A percentile compares a stretch with the other conserved stretches of the same genome.
Conservation (phyloP, 441 rosid species). For the Jatropha podagrica region DNA sequence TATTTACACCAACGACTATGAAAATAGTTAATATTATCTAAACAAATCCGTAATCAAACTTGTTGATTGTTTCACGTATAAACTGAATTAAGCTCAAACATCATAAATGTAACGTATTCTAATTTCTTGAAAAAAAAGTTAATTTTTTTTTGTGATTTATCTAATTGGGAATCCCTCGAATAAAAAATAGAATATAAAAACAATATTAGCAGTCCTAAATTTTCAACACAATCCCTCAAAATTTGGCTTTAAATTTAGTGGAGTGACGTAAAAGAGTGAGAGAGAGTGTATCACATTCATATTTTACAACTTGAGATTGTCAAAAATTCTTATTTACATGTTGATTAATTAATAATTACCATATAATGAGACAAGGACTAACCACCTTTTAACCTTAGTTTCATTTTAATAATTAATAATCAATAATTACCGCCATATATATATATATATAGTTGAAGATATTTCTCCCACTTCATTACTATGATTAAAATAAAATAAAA, state of each 20-base stretch:
- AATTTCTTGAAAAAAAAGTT: no score
- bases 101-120: no score
- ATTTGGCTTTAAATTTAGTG: constrained; percentile 35
- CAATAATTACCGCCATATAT: constrained; percentile 4
- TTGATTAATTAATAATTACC: neutral
- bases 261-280: constrained; percentile 25
- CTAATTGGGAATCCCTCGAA: no score
- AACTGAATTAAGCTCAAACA: no score
- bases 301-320: neutral
- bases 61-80: no score
- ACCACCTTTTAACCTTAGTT: neutral
- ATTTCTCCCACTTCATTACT: no score
- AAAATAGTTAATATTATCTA: no score
- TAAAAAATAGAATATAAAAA: no score
- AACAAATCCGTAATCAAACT: no score
- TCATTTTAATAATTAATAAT: neutral
- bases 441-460: neutral
- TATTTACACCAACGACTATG: no score
- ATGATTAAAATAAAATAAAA: neutral
- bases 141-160: no score
- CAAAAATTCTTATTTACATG: neutral
- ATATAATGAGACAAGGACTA: neutral
- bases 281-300: no score
- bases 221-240: constrained; percentile 33
- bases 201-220: neutral